These are phyloP conservation scores for Ilyonectria robusta DNA, from an alignment of 2,329 filamentous ascomycete genomes.

Conservation along the genomic window DNA sequence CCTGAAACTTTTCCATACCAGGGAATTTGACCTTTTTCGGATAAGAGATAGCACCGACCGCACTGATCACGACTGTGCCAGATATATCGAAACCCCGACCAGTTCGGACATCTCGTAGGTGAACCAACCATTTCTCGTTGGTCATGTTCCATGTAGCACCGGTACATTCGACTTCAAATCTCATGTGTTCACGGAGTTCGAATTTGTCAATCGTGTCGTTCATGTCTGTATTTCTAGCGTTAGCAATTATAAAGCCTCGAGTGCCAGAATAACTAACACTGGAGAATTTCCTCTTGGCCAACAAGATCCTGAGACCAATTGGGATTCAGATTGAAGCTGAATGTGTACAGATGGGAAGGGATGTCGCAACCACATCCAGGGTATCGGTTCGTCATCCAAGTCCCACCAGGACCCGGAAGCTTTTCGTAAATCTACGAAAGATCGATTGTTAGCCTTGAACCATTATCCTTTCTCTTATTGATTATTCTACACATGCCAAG, in stretches of 20 bases:
- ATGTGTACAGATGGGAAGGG: constrained; percentile 55
- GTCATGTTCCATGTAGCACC: constrained; percentile 18
- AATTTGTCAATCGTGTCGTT: constrained; percentile 28
- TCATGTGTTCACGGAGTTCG: constrained; percentile 21
- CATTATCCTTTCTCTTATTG: too few species aligned
- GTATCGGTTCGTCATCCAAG: constrained; percentile 38
- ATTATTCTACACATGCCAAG: not conserved
- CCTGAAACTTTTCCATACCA: constrained; percentile 21
- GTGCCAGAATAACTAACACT: constrained; percentile 37
- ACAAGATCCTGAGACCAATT: constrained; percentile 55
- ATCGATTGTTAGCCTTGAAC: too few species aligned
- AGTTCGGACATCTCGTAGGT: constrained; percentile 9
- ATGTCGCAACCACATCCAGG: constrained; percentile 38
- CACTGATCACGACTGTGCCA: constrained; percentile 14
- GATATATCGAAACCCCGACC: constrained; percentile 7
- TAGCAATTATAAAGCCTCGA: not conserved
- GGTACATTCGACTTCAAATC: constrained; percentile 19
- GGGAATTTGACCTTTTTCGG: constrained; percentile 19
- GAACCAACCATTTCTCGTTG: constrained; percentile 4
- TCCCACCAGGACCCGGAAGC: constrained; percentile 35
- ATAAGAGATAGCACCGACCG: constrained; percentile 20
- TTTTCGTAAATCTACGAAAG: constrained; percentile 33
- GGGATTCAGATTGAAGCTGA: constrained; percentile 58
- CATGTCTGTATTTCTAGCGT: constrained; percentile 8
- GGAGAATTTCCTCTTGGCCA: constrained; percentile 53